Conservation (phyloP, 148 eudicot species). For the Persicaria tinctoria region DNA sequence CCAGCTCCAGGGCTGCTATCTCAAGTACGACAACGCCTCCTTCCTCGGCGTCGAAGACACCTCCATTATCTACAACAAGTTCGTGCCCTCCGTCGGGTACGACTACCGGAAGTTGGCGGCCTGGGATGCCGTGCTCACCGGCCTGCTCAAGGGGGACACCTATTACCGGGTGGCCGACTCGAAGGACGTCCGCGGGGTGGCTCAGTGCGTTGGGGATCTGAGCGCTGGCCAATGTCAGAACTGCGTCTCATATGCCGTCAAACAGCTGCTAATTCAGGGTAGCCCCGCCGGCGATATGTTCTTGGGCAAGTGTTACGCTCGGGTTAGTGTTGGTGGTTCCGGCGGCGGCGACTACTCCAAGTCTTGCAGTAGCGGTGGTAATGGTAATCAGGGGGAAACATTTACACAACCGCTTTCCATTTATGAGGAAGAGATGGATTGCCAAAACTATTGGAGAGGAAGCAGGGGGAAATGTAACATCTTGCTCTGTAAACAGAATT, state of each 20-base stretch:
- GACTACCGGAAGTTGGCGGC: constrained; percentile 6
- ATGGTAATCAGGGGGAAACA: too few relatives aligned
- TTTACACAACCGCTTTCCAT: too few relatives aligned
- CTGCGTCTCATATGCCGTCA: constrained; percentile 29
- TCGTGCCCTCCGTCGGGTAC: constrained; percentile 27
- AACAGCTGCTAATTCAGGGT: constrained; percentile 32
- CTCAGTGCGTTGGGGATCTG: constrained; percentile 54
- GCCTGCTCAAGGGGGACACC: constrained; percentile 9
- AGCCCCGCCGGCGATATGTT: constrained; percentile 40
- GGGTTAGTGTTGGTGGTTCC: constrained; percentile 33
- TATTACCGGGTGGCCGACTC: constrained; percentile 33
- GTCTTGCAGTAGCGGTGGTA: too few relatives aligned
- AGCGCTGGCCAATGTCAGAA: constrained; percentile 42
- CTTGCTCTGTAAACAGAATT: too few relatives aligned
- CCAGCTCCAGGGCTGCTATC: constrained; percentile 47
- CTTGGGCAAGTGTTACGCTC: constrained; percentile 48
- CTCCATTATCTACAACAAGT: constrained; percentile 33
- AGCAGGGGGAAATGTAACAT: too few relatives aligned
- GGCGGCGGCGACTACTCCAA: constrained; percentile 7
- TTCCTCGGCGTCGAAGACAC: constrained; percentile 46
- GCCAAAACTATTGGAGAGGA: too few relatives aligned
- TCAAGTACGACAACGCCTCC: constrained; percentile 37
- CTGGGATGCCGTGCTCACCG: constrained; percentile 34
- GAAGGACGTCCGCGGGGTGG: constrained; percentile 32
- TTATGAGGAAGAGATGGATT: too few relatives aligned